Evolutionary conservation across 805 yeast species (phyloP).

Genomic region (Jamesozyma rosinii): DNA sequence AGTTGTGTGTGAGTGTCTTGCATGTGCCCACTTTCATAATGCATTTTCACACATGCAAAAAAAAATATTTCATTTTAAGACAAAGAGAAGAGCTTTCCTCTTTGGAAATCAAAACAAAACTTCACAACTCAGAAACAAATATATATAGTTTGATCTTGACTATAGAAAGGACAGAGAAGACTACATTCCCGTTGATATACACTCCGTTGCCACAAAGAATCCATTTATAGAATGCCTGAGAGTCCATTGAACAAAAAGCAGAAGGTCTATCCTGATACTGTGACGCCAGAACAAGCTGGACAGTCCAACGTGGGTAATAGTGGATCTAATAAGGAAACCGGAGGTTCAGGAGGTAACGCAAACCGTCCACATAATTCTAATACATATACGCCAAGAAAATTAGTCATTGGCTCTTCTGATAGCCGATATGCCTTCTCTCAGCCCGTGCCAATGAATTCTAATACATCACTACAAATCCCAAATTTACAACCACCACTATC

Average conservation of each 20-base stretch:
- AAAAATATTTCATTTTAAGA: no score
- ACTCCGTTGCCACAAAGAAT: no score
- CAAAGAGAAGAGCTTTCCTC: neutral
- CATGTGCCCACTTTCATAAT: no score
- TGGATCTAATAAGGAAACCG: neutral
- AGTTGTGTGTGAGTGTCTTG: no score
- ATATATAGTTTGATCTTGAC: no score
- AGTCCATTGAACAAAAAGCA: constrained; percentile 19
- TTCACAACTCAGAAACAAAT: no score
- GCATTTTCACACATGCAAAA: neutral
- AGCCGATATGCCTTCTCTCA: constrained; percentile 19
- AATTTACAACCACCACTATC: constrained; percentile 28
- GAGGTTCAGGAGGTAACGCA: neutral
- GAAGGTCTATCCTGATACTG: constrained; percentile 3
- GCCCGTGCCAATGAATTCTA: constrained; percentile 11
- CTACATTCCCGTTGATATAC: no score
- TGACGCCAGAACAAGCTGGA: constrained; percentile 1
- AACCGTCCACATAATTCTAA: neutral
- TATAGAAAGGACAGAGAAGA: no score
- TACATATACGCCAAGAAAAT: constrained; percentile 22
- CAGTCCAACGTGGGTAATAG: neutral
- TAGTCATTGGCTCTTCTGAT: constrained; percentile 19
- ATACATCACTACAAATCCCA: constrained; percentile 20
- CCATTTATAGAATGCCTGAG: constrained; percentile 6
- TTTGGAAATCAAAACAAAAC: no score